Percentiles rank a stretch among this genome's conserved stretches.
Conservation (phyloP, 1,284 basidiomycete genomes). For the Trametes polyzona region DNA sequence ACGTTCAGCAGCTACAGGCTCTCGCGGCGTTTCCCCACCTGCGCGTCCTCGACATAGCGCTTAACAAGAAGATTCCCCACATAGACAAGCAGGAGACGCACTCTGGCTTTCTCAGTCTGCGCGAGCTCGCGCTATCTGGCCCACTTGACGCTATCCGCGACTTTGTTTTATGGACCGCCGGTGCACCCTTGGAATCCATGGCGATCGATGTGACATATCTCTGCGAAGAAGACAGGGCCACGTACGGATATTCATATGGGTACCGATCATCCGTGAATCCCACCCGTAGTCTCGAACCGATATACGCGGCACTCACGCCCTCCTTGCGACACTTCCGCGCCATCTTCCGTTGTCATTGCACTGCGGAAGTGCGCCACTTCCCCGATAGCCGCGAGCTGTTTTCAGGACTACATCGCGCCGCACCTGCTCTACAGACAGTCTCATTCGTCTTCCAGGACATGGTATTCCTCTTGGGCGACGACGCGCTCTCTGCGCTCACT, state of each 20-base stretch:
- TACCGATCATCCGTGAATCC: background rate
- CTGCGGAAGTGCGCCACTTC: background rate
- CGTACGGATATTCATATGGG: no score
- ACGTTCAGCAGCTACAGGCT: background rate
- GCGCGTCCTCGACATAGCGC: background rate
- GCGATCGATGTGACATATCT: background rate
- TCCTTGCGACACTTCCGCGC: background rate
- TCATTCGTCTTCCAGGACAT: background rate
- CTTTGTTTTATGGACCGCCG: background rate
- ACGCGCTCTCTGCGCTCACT: background rate
- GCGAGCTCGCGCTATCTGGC: background rate
- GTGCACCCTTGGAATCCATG: background rate
- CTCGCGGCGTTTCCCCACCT: conserved; percentile 1
- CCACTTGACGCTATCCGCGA: background rate
- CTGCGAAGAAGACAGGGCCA: background rate
- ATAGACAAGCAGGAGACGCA: background rate
- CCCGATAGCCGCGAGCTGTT: background rate
- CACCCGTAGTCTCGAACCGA: background rate
- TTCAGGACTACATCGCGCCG: background rate
- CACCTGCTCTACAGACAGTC: background rate
- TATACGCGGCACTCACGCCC: background rate
- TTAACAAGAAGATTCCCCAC: background rate
- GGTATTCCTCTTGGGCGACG: background rate
- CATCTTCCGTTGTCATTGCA: background rate
- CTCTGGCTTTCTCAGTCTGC: background rate